Evolutionary conservation across 2,329 filamentous ascomycete species (phyloP).

Genomic region (Alternaria longipes): DNA sequence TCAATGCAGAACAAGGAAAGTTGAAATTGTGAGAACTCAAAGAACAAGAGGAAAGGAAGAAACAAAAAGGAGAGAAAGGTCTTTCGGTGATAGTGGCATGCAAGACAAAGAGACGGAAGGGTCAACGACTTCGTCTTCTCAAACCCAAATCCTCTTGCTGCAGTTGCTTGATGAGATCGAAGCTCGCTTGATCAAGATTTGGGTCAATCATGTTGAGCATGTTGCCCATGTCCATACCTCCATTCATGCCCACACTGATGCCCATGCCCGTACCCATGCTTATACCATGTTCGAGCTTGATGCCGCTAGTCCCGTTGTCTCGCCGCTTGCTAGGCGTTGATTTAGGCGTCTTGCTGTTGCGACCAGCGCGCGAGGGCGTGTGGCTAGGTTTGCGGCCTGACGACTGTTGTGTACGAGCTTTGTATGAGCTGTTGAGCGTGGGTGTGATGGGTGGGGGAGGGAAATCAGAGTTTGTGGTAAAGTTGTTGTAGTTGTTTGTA

Average conservation of each 20-base stretch:
- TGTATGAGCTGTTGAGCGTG: constrained; percentile 13
- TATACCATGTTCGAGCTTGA: constrained; percentile 38
- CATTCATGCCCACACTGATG: constrained; percentile 17
- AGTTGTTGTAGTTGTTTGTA: constrained; percentile 33
- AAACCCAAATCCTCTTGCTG: constrained; percentile 44
- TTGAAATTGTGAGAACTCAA: neutral
- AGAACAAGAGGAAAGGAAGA: neutral
- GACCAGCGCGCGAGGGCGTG: constrained; percentile 29
- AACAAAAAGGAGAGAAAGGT: neutral
- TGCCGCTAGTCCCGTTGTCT: constrained; percentile 31
- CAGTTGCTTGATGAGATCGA: constrained; percentile 43
- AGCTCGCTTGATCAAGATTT: constrained; percentile 37
- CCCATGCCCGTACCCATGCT: constrained; percentile 25
- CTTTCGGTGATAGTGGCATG: neutral
- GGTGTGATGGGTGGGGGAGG: constrained; percentile 31
- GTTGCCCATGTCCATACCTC: neutral
- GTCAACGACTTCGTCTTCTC: constrained; percentile 38
- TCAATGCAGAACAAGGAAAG: constrained; percentile 1
- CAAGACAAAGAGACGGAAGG: neutral
- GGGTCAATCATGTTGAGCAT: constrained; percentile 35
- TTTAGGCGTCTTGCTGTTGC: constrained; percentile 42
- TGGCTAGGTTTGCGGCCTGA: constrained; percentile 33
- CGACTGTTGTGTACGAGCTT: constrained; percentile 16
- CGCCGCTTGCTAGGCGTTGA: constrained; percentile 32
- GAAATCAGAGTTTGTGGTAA: constrained; percentile 36